phyloP scores from a whole-genome alignment of 371 early-diverging fungal species.

The Mortierella sp. region DNA sequence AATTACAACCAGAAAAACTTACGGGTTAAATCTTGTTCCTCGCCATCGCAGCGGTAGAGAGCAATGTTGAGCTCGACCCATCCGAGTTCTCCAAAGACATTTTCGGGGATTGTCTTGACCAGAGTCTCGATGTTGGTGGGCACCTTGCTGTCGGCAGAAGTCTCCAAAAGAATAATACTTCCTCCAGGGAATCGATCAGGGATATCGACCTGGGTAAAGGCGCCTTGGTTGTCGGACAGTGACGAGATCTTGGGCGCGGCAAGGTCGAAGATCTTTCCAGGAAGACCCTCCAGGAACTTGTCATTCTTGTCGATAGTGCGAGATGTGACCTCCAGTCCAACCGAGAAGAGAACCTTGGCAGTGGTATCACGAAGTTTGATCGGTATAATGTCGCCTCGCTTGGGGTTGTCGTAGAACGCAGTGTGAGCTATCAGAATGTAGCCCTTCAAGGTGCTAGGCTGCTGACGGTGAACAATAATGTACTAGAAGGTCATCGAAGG shows the following conservation, averaged over 20 bases:
- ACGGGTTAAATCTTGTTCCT: conserved; percentile 83
- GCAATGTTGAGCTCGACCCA: conserved; percentile 83
- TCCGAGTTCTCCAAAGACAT: conserved; percentile 63
- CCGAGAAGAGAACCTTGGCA: conserved; percentile 66
- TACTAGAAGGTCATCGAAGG: conserved; percentile 60
- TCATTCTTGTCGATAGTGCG: conserved; percentile 37
- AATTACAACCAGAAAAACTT: conserved; percentile 21
- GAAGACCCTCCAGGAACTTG: conserved; percentile 68
- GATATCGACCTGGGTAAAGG: conserved; percentile 71
- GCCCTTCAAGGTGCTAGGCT: conserved; percentile 91
- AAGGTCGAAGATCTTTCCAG: conserved; percentile 63
- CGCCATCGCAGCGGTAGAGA: conserved; percentile 86
- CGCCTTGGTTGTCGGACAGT: conserved; percentile 66
- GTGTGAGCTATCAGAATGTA: conserved; percentile 91
- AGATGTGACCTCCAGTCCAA: conserved; percentile 59
- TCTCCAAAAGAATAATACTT: conserved; percentile 78
- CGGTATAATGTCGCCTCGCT: conserved; percentile 62
- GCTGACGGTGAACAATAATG: conserved; percentile 91
- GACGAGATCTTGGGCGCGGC: conserved; percentile 63
- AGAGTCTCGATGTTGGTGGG: conserved; percentile 59
- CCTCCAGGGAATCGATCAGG: conserved; percentile 77
- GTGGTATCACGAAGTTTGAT: conserved; percentile 74
- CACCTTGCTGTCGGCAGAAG: conserved; percentile 63
- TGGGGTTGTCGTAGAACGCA: conserved; percentile 75
- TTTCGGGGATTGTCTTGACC: conserved; percentile 60